Conservation (phyloP, 2,329 filamentous ascomycete genomes). For the Aplosporella prunicola region DNA sequence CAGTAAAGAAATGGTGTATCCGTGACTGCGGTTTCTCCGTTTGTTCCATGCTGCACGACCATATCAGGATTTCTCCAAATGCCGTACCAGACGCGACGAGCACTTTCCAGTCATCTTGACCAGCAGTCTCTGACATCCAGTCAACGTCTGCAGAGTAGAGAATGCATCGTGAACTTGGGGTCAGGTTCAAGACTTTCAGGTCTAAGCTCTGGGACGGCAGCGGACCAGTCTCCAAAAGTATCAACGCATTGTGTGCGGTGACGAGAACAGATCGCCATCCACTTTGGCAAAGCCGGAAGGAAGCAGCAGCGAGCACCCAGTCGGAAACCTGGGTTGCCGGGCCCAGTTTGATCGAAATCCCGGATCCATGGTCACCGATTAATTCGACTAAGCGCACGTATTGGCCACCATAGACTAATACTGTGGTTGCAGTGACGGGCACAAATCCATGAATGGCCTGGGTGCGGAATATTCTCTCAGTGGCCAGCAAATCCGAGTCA, state of each 20-base stretch:
- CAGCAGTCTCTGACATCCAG: constrained; percentile 48
- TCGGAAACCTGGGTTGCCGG: constrained; percentile 18
- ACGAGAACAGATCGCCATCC: constrained; percentile 41
- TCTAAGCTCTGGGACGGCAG: too few relatives aligned
- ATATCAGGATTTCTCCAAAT: constrained; percentile 87
- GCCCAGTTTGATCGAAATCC: neutral
- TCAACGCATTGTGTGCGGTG: constrained; percentile 79
- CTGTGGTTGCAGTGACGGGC: constrained; percentile 24
- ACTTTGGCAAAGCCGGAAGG: constrained; percentile 4
- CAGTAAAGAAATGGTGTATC: constrained; percentile 49
- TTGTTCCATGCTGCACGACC: constrained; percentile 54
- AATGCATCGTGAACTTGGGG: constrained; percentile 67
- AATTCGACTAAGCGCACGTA: constrained; percentile 39
- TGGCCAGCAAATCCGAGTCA: constrained; percentile 18
- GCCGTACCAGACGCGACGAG: constrained; percentile 83
- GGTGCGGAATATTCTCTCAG: constrained; percentile 49
- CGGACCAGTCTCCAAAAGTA: too few relatives aligned
- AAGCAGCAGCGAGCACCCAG: constrained; percentile 26
- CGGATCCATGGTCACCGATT: too few relatives aligned
- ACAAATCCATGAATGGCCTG: constrained; percentile 66
- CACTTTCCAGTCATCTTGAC: too few relatives aligned
- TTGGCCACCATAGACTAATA: constrained; percentile 28
- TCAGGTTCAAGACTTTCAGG: constrained; percentile 38
- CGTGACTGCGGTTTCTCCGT: constrained; percentile 18
- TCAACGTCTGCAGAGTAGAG: constrained; percentile 74